Evolutionary conservation across 345 rosid species (phyloP).

Genomic region (Gossypium sturtianum): DNA sequence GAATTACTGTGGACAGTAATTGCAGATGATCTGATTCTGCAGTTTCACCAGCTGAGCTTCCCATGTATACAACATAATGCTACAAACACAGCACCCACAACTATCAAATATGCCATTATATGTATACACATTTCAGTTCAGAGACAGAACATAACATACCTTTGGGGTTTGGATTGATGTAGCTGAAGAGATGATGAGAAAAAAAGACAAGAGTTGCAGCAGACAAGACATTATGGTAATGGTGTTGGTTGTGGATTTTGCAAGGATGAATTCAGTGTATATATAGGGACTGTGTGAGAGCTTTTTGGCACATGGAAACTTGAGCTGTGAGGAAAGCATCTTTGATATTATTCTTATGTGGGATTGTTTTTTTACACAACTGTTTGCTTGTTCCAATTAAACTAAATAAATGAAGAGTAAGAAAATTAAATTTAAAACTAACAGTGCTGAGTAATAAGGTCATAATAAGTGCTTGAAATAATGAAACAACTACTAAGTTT

Average conservation of each 20-base stretch:
- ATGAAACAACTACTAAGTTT: neutral
- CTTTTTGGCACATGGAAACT: constrained; percentile 4
- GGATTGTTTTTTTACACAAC: neutral
- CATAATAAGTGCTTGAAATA: neutral
- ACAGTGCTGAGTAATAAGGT: too few species aligned
- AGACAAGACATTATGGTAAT: neutral
- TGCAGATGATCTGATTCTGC: constrained; percentile 39
- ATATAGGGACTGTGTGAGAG: neutral
- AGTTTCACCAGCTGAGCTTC: constrained; percentile 31
- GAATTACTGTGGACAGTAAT: constrained; percentile 41
- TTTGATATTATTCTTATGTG: neutral
- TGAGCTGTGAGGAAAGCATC: constrained; percentile 11
- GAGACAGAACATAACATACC: neutral
- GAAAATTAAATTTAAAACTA: too few species aligned
- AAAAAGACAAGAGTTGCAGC: neutral
- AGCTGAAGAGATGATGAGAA: neutral
- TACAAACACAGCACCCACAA: constrained; percentile 10
- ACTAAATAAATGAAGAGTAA: neutral
- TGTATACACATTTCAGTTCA: neutral
- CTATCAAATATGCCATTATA: too few species aligned
- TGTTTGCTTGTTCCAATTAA: neutral
- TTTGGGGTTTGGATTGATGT: constrained; percentile 4
- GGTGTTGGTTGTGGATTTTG: neutral
- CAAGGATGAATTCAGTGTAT: neutral
- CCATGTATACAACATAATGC: constrained; percentile 70